phyloP scores from a whole-genome alignment of 2,329 filamentous ascomycete species.

The Aspergillus nomiae region DNA sequence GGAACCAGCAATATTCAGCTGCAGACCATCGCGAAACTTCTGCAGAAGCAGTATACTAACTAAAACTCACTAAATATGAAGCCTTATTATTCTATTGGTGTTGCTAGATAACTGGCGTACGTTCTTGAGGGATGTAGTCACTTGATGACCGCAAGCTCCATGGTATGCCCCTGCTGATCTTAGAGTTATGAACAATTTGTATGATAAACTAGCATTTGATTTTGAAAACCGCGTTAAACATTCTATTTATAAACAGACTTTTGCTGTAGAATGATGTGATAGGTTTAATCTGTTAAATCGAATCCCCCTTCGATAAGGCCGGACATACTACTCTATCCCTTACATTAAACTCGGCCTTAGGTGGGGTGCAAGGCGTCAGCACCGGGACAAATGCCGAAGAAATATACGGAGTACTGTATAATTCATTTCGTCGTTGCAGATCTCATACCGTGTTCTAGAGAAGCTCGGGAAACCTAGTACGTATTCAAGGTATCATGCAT shows the following conservation, averaged over 20 bases:
- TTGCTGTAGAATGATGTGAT: not conserved
- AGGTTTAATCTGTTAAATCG: not conserved
- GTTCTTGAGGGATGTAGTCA: not conserved
- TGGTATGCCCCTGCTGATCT: not conserved
- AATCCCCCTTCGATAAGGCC: not conserved
- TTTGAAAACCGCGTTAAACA: not conserved
- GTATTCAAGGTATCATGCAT: not conserved
- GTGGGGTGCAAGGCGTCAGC: not conserved
- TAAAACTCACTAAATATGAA: not conserved
- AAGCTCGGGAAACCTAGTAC: not conserved
- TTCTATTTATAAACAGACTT: not conserved
- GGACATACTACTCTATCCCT: not conserved
- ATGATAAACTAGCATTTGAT: not conserved
- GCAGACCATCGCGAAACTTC: constrained; percentile 68
- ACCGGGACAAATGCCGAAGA: not conserved
- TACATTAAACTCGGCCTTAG: not conserved
- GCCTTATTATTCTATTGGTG: not conserved
- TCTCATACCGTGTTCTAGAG: not conserved
- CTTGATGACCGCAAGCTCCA: not conserved
- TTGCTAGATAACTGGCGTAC: not conserved
- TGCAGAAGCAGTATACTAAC: constrained; percentile 68
- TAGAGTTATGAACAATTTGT: not conserved
- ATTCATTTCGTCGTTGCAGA: not conserved
- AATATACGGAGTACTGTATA: not conserved
- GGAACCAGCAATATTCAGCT: constrained; percentile 72